phyloP scores from a whole-genome alignment of 140 eudicot species.

The Bidens hawaiensis region DNA sequence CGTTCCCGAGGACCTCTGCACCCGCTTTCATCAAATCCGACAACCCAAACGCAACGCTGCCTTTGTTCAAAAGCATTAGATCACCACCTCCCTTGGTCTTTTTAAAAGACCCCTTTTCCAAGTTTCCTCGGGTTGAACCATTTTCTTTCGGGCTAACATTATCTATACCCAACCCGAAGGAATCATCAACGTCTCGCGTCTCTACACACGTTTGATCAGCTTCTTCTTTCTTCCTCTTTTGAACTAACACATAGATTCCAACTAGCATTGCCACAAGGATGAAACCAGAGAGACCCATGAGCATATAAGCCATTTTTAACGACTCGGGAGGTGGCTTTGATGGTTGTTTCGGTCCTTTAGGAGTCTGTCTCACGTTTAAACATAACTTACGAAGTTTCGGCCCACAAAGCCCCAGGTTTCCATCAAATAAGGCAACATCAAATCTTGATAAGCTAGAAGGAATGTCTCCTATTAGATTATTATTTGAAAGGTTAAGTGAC shows the following conservation, averaged over 20 bases:
- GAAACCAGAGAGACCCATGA: constrained; percentile 25
- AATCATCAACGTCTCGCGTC: constrained; percentile 19
- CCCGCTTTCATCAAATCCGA: constrained; percentile 75
- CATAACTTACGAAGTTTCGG: constrained; percentile 23
- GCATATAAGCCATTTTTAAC: constrained; percentile 18
- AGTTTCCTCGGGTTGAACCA: background rate
- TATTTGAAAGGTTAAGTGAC: constrained; percentile 48
- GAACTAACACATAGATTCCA: constrained; percentile 13
- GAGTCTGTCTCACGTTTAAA: constrained; percentile 2
- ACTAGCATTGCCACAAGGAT: constrained; percentile 20
- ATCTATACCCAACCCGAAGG: constrained; percentile 16
- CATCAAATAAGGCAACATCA: constrained; percentile 17
- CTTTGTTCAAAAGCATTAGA: constrained; percentile 44
- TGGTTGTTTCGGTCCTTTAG: constrained; percentile 2
- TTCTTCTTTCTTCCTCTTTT: constrained; percentile 19
- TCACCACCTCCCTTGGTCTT: constrained; percentile 34
- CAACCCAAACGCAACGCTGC: constrained; percentile 44
- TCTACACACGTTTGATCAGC: constrained; percentile 10
- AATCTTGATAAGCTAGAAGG: constrained; percentile 40
- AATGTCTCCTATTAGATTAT: constrained; percentile 50
- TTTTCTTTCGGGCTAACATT: constrained; percentile 17
- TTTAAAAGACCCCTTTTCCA: constrained; percentile 6
- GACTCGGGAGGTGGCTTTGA: constrained; percentile 25
- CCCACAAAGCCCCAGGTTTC: constrained; percentile 35
- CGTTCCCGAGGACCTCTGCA: constrained; percentile 75